Conservation (phyloP, 805 yeast species). For the Candida ascalaphidarum region DNA sequence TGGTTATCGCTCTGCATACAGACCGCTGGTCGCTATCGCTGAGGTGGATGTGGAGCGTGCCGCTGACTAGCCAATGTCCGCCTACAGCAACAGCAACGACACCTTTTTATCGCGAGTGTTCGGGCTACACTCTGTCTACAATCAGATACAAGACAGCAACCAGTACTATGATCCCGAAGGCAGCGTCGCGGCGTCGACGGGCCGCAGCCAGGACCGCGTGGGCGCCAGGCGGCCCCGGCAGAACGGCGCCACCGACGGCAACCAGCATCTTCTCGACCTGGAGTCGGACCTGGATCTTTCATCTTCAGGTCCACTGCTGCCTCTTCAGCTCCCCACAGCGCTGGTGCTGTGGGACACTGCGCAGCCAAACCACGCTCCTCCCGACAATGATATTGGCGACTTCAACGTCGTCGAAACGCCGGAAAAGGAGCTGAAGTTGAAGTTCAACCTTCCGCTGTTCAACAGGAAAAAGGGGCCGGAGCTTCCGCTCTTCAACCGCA, state of each 20-base stretch:
- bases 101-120: conserved; percentile 60
- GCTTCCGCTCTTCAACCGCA: conserved; percentile 1
- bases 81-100: conserved; percentile 20
- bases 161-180: conserved; percentile 29
- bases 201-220: too few species aligned
- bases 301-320: conserved; percentile 12
- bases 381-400: not conserved
- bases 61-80: too few species aligned
- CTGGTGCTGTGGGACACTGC: not conserved
- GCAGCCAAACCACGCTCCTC: not conserved
- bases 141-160: conserved; percentile 29
- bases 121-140: conserved; percentile 41
- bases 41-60: too few species aligned
- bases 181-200: conserved; percentile 3
- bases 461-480: not conserved
- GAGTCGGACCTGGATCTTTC: conserved; percentile 28
- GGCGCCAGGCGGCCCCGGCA: too few species aligned
- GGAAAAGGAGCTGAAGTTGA: conserved; percentile 1
- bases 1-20: too few species aligned
- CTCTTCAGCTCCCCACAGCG: conserved; percentile 5
- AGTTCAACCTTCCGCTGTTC: conserved; percentile 6
- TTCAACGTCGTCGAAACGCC: conserved; percentile 1
- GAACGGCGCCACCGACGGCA: conserved; percentile 1
- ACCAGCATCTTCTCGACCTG: conserved; percentile 17
- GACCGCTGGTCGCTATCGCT: too few species aligned